Evolutionary conservation across 331 rosid species (phyloP).

Genomic region (Acacia concinna): DNA sequence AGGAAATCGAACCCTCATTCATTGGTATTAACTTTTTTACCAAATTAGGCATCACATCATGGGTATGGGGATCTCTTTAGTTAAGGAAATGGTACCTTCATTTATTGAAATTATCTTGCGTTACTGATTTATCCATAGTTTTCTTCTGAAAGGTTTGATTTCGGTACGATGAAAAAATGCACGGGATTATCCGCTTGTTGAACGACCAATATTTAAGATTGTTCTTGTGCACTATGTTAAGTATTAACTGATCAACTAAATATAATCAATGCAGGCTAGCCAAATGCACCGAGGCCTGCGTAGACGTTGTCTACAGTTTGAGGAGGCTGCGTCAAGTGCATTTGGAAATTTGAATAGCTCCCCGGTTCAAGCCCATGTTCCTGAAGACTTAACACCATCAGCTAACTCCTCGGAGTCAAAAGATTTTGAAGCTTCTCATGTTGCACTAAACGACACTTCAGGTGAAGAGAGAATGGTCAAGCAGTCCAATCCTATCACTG

Average conservation of each 20-base stretch:
- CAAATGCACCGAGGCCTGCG: conserved; percentile 41
- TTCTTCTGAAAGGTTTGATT: conserved; percentile 23
- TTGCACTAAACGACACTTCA: conserved; percentile 18
- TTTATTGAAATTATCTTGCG: background rate
- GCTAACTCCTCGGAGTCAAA: conserved; percentile 16
- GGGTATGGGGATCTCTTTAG: background rate
- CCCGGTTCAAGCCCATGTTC: conserved; percentile 21
- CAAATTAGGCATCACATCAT: background rate
- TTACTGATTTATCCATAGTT: background rate
- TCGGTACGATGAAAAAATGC: conserved; percentile 9
- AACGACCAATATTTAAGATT: conserved; percentile 2
- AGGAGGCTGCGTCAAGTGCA: conserved; percentile 37
- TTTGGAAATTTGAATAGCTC: conserved; percentile 10
- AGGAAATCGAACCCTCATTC: too few species aligned
- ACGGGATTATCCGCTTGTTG: conserved; percentile 11
- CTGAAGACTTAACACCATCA: conserved; percentile 23
- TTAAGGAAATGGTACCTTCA: background rate
- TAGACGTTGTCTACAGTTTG: conserved; percentile 54
- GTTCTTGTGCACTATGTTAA: conserved; percentile 4
- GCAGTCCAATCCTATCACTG: conserved; percentile 13
- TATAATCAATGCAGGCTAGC: conserved; percentile 33
- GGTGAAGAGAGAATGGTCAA: conserved; percentile 10
- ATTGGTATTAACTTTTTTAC: too few species aligned
- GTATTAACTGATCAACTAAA: background rate
- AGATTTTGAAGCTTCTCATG: conserved; percentile 16